phyloP scores from a whole-genome alignment of 257 asterid species.

The Rehmannia glutinosa region DNA sequence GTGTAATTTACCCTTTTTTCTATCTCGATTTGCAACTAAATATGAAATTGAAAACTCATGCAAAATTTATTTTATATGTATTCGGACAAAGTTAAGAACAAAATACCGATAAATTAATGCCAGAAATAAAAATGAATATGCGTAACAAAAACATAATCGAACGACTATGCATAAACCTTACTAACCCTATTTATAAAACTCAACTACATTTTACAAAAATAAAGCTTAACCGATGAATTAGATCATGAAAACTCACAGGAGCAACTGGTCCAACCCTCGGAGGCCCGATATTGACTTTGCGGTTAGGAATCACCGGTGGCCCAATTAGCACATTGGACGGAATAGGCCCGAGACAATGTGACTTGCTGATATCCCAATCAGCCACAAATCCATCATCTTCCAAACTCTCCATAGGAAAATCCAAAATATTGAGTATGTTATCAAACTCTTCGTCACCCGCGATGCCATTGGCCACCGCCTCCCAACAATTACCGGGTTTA shows the following conservation, averaged over 20 bases:
- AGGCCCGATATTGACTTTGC: slow-evolving; percentile 3
- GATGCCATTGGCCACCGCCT: slow-evolving; percentile 21
- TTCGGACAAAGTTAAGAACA: too few species aligned
- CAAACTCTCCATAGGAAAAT: slow-evolving; percentile 63
- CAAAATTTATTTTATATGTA: too few species aligned
- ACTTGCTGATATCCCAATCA: slow-evolving; percentile 56
- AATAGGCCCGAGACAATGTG: slow-evolving; percentile 57
- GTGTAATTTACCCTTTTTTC: too few species aligned
- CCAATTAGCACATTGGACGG: slow-evolving; percentile 39
- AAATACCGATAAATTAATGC: too few species aligned
- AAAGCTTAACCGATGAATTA: not conserved
- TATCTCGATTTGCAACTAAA: too few species aligned
- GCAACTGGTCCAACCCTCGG: slow-evolving; percentile 7
- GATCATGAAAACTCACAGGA: slow-evolving; percentile 23
- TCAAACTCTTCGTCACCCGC: slow-evolving; percentile 35
- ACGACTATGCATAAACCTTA: too few species aligned
- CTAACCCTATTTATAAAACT: not conserved
- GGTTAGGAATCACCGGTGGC: slow-evolving; percentile 20
- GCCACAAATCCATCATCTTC: slow-evolving; percentile 43
- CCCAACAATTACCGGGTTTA: slow-evolving; percentile 40
- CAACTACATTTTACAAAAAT: not conserved
- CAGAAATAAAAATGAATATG: not conserved
- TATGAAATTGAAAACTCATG: not conserved
- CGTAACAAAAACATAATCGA: not conserved
- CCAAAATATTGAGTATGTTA: slow-evolving; percentile 39